phyloP scores from a whole-genome alignment of 768 basidiomycete species.

The Boletellus emodensis region DNA sequence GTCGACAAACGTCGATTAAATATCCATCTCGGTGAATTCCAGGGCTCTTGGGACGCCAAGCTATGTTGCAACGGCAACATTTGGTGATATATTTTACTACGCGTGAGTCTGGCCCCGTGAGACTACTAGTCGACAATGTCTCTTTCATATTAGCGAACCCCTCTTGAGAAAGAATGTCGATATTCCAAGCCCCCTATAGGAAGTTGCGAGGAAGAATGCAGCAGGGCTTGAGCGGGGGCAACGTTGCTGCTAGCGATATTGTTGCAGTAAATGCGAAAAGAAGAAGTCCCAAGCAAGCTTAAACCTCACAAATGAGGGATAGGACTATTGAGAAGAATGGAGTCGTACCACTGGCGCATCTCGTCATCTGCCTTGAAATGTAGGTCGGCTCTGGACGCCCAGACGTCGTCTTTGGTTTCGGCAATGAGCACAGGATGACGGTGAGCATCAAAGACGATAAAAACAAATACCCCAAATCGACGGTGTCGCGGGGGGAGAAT shows the following conservation, averaged over 20 bases:
- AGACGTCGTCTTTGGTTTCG: neutral
- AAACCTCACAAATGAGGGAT: neutral
- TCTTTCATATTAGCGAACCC: neutral
- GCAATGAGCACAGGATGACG: neutral
- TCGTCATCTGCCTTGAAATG: neutral
- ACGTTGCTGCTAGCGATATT: too few species aligned
- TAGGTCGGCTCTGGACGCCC: neutral
- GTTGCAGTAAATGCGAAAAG: neutral
- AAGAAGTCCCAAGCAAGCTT: neutral
- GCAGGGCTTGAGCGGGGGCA: too few species aligned
- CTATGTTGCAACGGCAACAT: too few species aligned
- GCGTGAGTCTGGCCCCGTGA: too few species aligned
- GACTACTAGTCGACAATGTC: too few species aligned
- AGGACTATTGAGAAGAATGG: neutral
- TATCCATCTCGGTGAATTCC: too few species aligned
- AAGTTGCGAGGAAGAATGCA: neutral
- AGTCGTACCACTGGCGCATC: neutral
- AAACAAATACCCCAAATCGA: too few species aligned
- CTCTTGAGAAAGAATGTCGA: neutral
- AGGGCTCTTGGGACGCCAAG: too few species aligned
- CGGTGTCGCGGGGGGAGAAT: too few species aligned
- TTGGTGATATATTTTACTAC: too few species aligned
- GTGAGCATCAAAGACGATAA: neutral
- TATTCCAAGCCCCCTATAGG: neutral
- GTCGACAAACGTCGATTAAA: too few species aligned